Percentiles rank a stretch among this genome's conserved stretches.
Evolutionary conservation across 2,329 filamentous ascomycete species (phyloP).

Genomic region (Colletotrichum sp.): DNA sequence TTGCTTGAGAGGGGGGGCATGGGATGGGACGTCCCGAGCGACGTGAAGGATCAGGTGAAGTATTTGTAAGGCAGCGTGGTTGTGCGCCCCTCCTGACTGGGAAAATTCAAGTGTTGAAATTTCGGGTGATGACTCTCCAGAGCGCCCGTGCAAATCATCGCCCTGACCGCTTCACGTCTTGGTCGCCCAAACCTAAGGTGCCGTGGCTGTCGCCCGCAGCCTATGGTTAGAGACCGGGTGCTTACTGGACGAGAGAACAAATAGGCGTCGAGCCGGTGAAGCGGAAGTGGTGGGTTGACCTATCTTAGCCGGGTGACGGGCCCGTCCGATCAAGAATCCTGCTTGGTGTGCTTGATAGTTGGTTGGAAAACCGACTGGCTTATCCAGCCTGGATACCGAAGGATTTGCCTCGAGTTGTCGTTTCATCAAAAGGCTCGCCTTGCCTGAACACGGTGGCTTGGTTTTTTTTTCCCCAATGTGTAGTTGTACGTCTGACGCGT

Average conservation of each 20-base stretch:
- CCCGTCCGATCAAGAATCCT: neutral
- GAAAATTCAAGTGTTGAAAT: neutral
- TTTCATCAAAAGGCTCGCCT: neutral
- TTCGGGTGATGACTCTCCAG: neutral
- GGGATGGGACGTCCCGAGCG: neutral
- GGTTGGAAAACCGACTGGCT: neutral
- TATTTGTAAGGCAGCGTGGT: neutral
- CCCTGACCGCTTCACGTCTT: slow-evolving; percentile 19
- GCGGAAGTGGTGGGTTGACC: neutral
- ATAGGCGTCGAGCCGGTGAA: slow-evolving; percentile 8
- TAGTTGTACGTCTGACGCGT: neutral
- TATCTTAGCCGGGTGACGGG: neutral
- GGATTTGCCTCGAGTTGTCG: neutral
- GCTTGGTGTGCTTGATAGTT: neutral
- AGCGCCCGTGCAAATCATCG: slow-evolving; percentile 13
- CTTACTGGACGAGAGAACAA: slow-evolving; percentile 5
- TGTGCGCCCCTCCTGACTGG: neutral
- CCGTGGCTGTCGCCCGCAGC: slow-evolving; percentile 2
- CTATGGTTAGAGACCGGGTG: neutral
- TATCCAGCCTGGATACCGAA: neutral
- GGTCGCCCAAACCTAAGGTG: slow-evolving; percentile 10
- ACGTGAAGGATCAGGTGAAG: neutral
- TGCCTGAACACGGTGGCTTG: neutral
- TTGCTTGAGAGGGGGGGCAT: neutral
- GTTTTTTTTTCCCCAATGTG: neutral